These are phyloP conservation scores for Schizosaccharomyces cryophilus DNA, from an alignment of 805 yeast genomes.

Conservation along the genomic window DNA sequence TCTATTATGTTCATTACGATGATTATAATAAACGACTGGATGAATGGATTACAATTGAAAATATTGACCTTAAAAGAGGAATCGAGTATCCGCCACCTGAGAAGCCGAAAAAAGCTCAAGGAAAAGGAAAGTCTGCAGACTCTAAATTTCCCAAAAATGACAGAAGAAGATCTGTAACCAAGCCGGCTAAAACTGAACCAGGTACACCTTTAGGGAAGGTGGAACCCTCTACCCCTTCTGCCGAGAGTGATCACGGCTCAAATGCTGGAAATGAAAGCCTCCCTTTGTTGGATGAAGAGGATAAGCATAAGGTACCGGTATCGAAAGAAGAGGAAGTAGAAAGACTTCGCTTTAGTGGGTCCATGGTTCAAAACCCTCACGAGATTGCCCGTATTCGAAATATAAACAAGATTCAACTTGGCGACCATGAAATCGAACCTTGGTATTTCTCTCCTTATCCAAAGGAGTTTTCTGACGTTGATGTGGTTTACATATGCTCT, in stretches of 20 bases:
- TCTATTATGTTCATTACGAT: conserved; percentile 78
- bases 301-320: conserved; percentile 27
- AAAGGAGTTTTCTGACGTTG: conserved; percentile 76
- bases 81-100: conserved; percentile 47
- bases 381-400: conserved; percentile 85
- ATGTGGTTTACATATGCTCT: conserved; percentile 72
- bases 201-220: conserved; percentile 13
- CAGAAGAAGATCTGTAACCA: conserved; percentile 11
- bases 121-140: conserved; percentile 4
- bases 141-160: not conserved
- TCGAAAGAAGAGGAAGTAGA: conserved; percentile 82
- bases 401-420: conserved; percentile 52
- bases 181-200: conserved; percentile 7
- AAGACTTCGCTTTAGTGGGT: conserved; percentile 78
- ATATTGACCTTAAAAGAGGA: conserved; percentile 49
- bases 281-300: conserved; percentile 35
- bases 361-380: conserved; percentile 74
- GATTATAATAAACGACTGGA: conserved; percentile 90
- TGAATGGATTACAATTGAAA: conserved; percentile 63
- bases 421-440: conserved; percentile 81
- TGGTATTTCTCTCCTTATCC: conserved; percentile 99
- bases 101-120: conserved; percentile 21
- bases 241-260: conserved; percentile 5
- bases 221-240: conserved; percentile 6
- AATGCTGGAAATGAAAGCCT: conserved; percentile 55